Percentiles rank a stretch among this genome's conserved stretches.
Conservation (phyloP, 2,329 filamentous ascomycete species). For the Fusarium gaditjirri region DNA sequence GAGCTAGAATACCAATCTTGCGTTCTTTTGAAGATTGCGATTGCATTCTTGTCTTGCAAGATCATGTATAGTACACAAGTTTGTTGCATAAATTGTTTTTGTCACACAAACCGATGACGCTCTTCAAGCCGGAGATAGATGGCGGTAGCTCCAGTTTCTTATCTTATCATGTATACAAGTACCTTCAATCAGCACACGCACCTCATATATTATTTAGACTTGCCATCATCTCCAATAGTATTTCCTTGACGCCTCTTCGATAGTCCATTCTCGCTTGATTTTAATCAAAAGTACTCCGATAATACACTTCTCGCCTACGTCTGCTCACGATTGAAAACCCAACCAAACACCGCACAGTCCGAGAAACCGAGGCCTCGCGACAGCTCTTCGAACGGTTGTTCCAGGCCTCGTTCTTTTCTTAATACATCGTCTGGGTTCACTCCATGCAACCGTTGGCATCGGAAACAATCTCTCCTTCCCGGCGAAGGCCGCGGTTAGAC, state of each 20-base stretch:
- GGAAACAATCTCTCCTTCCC: constrained; percentile 49
- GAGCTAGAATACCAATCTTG: not conserved
- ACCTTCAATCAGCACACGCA: constrained; percentile 37
- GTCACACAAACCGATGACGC: constrained; percentile 15
- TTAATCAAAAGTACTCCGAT: not conserved
- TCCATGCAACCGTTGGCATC: constrained; percentile 50
- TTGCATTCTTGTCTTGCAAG: not conserved
- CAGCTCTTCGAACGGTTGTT: constrained; percentile 43
- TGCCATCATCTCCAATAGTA: not conserved
- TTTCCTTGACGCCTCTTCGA: not conserved
- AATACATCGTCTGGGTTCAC: constrained; percentile 10
- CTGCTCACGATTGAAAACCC: not conserved
- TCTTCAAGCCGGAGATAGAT: constrained; percentile 18
- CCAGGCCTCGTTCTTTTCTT: constrained; percentile 36
- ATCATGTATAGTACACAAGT: not conserved
- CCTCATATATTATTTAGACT: constrained; percentile 1
- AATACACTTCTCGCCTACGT: not conserved
- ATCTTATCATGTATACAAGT: constrained; percentile 41
- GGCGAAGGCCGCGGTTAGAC: constrained; percentile 52
- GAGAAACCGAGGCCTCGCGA: constrained; percentile 43
- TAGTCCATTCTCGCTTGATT: not conserved
- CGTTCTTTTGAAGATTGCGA: not conserved
- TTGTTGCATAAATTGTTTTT: not conserved
- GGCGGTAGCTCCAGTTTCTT: constrained; percentile 32
- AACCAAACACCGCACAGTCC: constrained; percentile 20